phyloP scores from a whole-genome alignment of 345 rosid species.

The Populus deltoides region DNA sequence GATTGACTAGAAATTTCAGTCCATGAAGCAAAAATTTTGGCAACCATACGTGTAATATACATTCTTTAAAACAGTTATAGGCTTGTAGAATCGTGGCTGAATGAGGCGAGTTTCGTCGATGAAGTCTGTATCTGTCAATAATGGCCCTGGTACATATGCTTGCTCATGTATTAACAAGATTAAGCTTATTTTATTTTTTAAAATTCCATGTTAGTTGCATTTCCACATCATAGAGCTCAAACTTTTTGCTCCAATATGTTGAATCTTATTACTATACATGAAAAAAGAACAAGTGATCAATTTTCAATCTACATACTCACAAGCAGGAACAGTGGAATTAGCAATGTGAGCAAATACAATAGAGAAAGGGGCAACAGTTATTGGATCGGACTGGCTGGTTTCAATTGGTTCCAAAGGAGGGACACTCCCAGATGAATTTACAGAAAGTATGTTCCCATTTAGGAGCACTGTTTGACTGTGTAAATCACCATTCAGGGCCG shows the following conservation, averaged over 20 bases:
- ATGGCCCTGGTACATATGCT: no score
- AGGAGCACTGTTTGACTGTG: slow-evolving; percentile 46
- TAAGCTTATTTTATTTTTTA: no score
- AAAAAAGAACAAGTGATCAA: background rate
- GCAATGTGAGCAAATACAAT: slow-evolving; percentile 40
- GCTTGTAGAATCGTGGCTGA: background rate
- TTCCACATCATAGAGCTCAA: background rate
- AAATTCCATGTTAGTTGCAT: background rate
- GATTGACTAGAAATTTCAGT: background rate
- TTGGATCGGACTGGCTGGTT: slow-evolving; percentile 29
- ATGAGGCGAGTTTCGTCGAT: no score
- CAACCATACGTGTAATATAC: background rate
- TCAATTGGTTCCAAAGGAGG: slow-evolving; percentile 36
- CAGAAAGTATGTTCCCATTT: slow-evolving; percentile 37
- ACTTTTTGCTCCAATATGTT: background rate
- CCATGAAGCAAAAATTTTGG: background rate
- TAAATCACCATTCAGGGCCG: slow-evolving; percentile 38
- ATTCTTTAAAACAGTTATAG: background rate
- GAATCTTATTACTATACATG: background rate
- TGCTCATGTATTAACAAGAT: no score
- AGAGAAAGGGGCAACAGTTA: slow-evolving; percentile 40
- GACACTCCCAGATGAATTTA: slow-evolving; percentile 29
- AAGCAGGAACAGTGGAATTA: slow-evolving; percentile 30
- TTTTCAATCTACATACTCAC: slow-evolving; percentile 12
- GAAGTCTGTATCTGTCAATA: no score